Conservation (phyloP, 805 yeast species). For the Candida gorgasii region DNA sequence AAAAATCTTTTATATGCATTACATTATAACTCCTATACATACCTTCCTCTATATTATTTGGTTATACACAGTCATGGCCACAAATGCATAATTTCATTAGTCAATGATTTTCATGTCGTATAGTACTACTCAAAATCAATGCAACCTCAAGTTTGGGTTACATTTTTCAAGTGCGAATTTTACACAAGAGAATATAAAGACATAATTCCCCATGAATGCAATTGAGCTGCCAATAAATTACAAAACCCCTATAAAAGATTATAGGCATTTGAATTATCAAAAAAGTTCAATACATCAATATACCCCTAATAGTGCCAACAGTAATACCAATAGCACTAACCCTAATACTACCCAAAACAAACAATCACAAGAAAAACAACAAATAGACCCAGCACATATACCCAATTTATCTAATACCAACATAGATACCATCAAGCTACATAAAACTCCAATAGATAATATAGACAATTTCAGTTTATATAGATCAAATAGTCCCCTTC, state of each 20-base stretch:
- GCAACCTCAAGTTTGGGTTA: slow-evolving; percentile 6
- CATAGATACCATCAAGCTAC: neutral
- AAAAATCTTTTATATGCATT: slow-evolving; percentile 1
- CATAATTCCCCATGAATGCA: slow-evolving; percentile 8
- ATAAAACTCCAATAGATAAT: neutral
- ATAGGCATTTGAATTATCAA: slow-evolving; percentile 1
- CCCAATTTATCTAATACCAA: slow-evolving; percentile 3
- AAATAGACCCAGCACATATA: slow-evolving; percentile 2
- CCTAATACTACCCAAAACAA: neutral
- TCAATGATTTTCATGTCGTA: slow-evolving; percentile 1
- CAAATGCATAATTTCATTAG: neutral
- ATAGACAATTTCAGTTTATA: slow-evolving; percentile 7
- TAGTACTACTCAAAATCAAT: neutral
- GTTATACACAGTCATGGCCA: neutral
- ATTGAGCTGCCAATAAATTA: slow-evolving; percentile 5
- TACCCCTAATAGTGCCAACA: slow-evolving; percentile 1
- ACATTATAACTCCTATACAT: neutral
- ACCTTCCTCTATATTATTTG: neutral
- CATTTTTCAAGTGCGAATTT: slow-evolving; percentile 6
- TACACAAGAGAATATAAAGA: slow-evolving; percentile 4
- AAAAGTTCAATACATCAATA: slow-evolving; percentile 1
- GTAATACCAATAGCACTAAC: neutral
- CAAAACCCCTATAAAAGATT: slow-evolving; percentile 6
- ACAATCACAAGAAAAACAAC: slow-evolving; percentile 5
- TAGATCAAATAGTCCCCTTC: slow-evolving; percentile 12